Conservation (phyloP, 2,329 filamentous ascomycete genomes). For the Domatiomyces catenatus region DNA sequence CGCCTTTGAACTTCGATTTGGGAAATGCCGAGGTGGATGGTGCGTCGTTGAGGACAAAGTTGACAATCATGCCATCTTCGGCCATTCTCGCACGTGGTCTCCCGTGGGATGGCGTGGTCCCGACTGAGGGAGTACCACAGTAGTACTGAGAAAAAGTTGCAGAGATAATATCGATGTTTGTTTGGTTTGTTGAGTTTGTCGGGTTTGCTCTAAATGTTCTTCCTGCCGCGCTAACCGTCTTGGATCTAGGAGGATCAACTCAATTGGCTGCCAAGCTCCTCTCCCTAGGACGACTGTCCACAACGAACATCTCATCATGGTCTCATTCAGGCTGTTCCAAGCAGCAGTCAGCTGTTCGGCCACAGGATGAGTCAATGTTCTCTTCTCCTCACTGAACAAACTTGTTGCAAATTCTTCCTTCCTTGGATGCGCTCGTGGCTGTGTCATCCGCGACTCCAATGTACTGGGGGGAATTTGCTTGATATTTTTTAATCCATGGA, state of each 20-base stretch:
- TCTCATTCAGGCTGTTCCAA: not conserved
- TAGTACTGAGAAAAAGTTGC: not conserved
- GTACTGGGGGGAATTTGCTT: not conserved
- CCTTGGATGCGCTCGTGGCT: not conserved
- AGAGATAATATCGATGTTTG: not conserved
- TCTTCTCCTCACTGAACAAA: not conserved
- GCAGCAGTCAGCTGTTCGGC: not conserved
- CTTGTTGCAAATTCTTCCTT: not conserved
- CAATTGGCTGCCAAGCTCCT: not conserved
- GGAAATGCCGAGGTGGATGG: constrained; percentile 33
- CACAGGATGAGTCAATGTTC: not conserved
- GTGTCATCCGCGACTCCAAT: not conserved
- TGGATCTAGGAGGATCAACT: too few species aligned
- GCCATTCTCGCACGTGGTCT: not conserved
- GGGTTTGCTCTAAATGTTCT: not conserved
- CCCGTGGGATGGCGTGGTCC: not conserved
- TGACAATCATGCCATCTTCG: constrained; percentile 87
- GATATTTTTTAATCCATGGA: not conserved
- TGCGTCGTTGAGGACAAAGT: constrained; percentile 62
- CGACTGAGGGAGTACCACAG: not conserved
- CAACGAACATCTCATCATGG: not conserved
- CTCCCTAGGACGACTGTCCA: not conserved
- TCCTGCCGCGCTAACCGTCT: too few species aligned
- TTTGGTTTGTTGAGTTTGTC: not conserved
- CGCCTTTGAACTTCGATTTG: constrained; percentile 54